Evolutionary conservation across 2,329 filamentous ascomycete species (phyloP).

Genomic region (Byssothecium circinans): DNA sequence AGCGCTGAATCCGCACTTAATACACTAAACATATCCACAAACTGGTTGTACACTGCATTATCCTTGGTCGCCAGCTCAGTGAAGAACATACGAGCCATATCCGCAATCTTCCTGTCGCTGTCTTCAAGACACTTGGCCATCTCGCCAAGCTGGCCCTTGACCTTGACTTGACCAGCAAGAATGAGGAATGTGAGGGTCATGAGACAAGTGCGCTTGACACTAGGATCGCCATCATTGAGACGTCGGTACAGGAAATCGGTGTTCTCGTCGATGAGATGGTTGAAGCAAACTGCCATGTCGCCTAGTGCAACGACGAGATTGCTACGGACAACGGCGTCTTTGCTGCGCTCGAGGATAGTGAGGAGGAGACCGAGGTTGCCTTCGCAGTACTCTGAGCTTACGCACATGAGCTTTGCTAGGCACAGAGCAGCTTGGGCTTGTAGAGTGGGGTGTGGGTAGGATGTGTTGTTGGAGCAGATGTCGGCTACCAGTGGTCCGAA

Average conservation of each 20-base stretch:
- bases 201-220: slow-evolving; percentile 93
- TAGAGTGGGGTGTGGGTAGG: slow-evolving; percentile 84
- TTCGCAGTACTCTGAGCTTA: slow-evolving; percentile 95
- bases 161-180: slow-evolving; percentile 95
- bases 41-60: slow-evolving; percentile 98
- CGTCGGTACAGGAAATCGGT: slow-evolving; percentile 96
- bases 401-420: slow-evolving; percentile 97
- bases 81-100: slow-evolving; percentile 97
- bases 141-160: slow-evolving; percentile 96
- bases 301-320: slow-evolving; percentile 96
- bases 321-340: slow-evolving; percentile 87
- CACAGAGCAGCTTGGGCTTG: slow-evolving; percentile 93
- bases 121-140: slow-evolving; percentile 99
- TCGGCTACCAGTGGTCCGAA: slow-evolving; percentile 92
- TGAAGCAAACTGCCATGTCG: slow-evolving; percentile 99
- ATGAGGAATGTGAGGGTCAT: slow-evolving; percentile 99
- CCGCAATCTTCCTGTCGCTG: slow-evolving; percentile 89
- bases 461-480: slow-evolving; percentile 87
- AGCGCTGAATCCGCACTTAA: slow-evolving; percentile 79
- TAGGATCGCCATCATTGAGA: slow-evolving; percentile 82
- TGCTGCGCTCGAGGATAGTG: slow-evolving; percentile 94
- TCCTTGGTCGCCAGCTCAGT: slow-evolving; percentile 96
- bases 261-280: slow-evolving; percentile 98
- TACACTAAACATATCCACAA: slow-evolving; percentile 97
- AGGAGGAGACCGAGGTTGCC: slow-evolving; percentile 89